These are phyloP conservation scores for Penicillium brasilianum DNA, from an alignment of 2,329 filamentous ascomycete genomes.

Conservation along the genomic window DNA sequence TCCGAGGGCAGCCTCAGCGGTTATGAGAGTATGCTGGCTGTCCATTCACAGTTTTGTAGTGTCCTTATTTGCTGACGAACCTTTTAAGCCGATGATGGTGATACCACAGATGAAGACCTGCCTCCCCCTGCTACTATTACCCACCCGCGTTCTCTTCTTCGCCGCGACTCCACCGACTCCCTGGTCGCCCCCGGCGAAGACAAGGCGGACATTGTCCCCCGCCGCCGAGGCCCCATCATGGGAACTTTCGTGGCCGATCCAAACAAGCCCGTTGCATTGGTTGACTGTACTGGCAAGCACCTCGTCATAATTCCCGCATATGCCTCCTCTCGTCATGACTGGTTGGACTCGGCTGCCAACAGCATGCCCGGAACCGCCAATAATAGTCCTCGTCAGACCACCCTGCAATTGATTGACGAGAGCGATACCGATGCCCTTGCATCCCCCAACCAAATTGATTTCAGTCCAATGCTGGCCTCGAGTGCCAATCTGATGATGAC, in stretches of 20 bases:
- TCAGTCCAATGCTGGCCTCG: slow-evolving; percentile 66
- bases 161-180: slow-evolving; percentile 53
- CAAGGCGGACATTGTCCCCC: slow-evolving; percentile 38
- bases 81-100: slow-evolving; percentile 60
- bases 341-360: slow-evolving; percentile 49
- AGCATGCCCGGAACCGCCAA: slow-evolving; percentile 49
- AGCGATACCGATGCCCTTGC: slow-evolving; percentile 51
- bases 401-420: slow-evolving; percentile 48
- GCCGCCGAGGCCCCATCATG: slow-evolving; percentile 52
- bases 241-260: slow-evolving; percentile 56
- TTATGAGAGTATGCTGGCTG: slow-evolving; percentile 61
- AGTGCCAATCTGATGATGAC: slow-evolving; percentile 79
- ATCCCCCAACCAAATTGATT: slow-evolving; percentile 43
- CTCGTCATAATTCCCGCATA: slow-evolving; percentile 55
- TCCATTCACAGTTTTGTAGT: slow-evolving; percentile 28
- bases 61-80: slow-evolving; percentile 52
- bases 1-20: slow-evolving; percentile 53
- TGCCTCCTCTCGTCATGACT: slow-evolving; percentile 53
- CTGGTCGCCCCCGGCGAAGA: slow-evolving; percentile 51
- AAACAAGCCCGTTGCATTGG: slow-evolving; percentile 53
- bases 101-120: slow-evolving; percentile 65
- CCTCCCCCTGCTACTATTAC: slow-evolving; percentile 54
- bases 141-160: slow-evolving; percentile 57
- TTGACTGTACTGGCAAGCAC: slow-evolving; percentile 55
- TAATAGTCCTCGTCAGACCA: slow-evolving; percentile 49